Evolutionary conservation across 306 rosid species (phyloP).

Genomic region (Mimosa pudica): DNA sequence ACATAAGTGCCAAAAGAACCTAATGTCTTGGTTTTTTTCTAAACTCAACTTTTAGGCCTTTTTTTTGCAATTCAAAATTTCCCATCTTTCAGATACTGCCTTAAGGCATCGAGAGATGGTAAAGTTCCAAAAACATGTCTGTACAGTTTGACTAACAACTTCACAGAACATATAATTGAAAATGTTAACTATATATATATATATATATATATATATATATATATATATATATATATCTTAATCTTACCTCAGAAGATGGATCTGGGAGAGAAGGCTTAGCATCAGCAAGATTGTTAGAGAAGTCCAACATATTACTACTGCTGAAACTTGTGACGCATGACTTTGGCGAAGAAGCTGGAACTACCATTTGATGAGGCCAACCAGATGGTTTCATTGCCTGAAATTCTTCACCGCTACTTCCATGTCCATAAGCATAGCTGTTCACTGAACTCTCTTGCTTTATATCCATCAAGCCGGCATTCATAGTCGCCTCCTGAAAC

Average conservation of each 20-base stretch:
- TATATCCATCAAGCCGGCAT: constrained; percentile 51
- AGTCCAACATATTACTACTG: constrained; percentile 82
- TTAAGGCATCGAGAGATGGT: constrained; percentile 41
- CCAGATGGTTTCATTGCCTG: constrained; percentile 42
- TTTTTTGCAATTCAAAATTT: background rate
- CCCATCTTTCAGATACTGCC: background rate
- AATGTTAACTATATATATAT: background rate
- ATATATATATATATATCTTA: background rate
- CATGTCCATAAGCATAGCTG: constrained; percentile 61
- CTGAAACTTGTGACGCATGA: constrained; percentile 81
- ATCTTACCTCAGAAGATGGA: constrained; percentile 80
- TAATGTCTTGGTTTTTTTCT: background rate
- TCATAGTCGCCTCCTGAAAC: constrained; percentile 34
- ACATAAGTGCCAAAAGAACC: background rate
- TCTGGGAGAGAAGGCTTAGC: constrained; percentile 55
- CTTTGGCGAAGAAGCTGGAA: constrained; percentile 58
- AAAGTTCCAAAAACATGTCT: constrained; percentile 40
- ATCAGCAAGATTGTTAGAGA: constrained; percentile 59
- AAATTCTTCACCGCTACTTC: constrained; percentile 48
- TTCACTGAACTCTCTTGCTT: constrained; percentile 64
- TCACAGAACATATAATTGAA: too few relatives aligned
- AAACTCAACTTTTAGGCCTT: background rate
- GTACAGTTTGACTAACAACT: too few relatives aligned
- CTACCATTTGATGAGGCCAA: constrained; percentile 56
- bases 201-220: background rate